Conservation (phyloP, 1,284 basidiomycete genomes). For the Pseudozyma sp. region DNA sequence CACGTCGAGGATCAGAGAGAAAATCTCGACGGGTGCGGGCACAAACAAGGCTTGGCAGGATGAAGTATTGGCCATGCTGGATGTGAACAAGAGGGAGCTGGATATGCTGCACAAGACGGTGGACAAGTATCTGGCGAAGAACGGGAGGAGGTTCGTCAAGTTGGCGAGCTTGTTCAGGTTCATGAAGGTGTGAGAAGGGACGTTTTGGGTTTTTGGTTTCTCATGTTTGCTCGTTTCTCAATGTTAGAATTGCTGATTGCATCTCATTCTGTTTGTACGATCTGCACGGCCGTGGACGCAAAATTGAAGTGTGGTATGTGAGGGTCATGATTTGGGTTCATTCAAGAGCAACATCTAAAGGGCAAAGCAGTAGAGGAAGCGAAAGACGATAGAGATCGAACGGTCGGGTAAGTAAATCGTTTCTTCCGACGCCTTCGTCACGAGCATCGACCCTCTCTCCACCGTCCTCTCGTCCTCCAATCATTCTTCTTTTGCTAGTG, state of each 20-base stretch:
- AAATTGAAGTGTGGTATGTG: too few species aligned
- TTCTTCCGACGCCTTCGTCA: too few species aligned
- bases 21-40: conserved; percentile 2
- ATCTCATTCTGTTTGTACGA: too few species aligned
- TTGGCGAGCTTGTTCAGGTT: conserved; percentile 61
- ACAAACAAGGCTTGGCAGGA: conserved; percentile 34
- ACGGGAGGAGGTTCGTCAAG: conserved; percentile 63
- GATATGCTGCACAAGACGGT: conserved; percentile 41
- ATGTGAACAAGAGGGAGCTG: conserved; percentile 38
- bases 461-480: neutral
- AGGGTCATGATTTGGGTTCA: too few species aligned
- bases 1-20: conserved; percentile 23
- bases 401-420: too few species aligned
- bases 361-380: too few species aligned
- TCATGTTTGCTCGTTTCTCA: neutral
- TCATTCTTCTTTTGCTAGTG: neutral
- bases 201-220: too few species aligned
- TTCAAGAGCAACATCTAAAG: too few species aligned
- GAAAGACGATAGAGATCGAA: too few species aligned
- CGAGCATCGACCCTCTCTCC: too few species aligned
- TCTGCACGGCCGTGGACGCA: too few species aligned
- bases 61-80: conserved; percentile 39
- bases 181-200: conserved; percentile 49
- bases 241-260: neutral
- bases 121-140: conserved; percentile 58